A percentile compares a stretch with the other conserved stretches of the same genome.
These are phyloP conservation scores for Leptographium flavum DNA, from an alignment of 2,329 filamentous ascomycete species.

Conservation along the genomic window DNA sequence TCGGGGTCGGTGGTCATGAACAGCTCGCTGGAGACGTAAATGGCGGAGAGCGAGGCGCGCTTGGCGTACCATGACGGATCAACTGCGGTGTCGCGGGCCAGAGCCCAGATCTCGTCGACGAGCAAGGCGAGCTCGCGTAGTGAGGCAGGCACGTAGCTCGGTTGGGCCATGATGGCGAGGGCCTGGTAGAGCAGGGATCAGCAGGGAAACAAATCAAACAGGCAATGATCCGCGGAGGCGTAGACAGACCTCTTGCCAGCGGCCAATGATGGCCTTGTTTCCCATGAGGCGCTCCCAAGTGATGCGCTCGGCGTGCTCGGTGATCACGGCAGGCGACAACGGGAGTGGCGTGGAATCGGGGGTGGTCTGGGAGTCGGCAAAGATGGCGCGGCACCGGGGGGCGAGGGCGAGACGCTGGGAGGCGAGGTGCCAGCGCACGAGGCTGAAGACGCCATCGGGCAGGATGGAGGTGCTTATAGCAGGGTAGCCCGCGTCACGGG, in stretches of 20 bases:
- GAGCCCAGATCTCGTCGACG: constrained; percentile 83
- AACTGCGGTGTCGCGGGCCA: constrained; percentile 68
- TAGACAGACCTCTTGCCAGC: constrained; percentile 52
- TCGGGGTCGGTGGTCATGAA: constrained; percentile 82
- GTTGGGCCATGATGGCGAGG: constrained; percentile 78
- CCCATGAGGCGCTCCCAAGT: constrained; percentile 64
- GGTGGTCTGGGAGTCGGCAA: constrained; percentile 19
- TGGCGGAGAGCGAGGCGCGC: constrained; percentile 38
- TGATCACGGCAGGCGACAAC: constrained; percentile 24
- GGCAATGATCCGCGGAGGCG: background rate
- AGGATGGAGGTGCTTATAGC: constrained; percentile 78
- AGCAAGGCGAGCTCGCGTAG: constrained; percentile 67
- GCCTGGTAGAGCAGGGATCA: constrained; percentile 36
- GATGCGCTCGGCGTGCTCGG: constrained; percentile 53
- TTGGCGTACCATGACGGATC: constrained; percentile 78
- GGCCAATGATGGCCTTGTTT: constrained; percentile 57
- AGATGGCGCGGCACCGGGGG: constrained; percentile 21
- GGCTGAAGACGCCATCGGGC: constrained; percentile 62
- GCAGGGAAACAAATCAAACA: background rate
- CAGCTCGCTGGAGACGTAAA: constrained; percentile 63
- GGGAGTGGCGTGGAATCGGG: constrained; percentile 1
- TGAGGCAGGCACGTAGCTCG: constrained; percentile 60
- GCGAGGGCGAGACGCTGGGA: constrained; percentile 49
- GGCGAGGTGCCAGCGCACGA: constrained; percentile 66
- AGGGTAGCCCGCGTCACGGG: constrained; percentile 71